Percentiles rank a stretch among this genome's conserved stretches.
Evolutionary conservation across 75 land plant species (phyloP).

Genomic region (Cunninghamia lanceolata): DNA sequence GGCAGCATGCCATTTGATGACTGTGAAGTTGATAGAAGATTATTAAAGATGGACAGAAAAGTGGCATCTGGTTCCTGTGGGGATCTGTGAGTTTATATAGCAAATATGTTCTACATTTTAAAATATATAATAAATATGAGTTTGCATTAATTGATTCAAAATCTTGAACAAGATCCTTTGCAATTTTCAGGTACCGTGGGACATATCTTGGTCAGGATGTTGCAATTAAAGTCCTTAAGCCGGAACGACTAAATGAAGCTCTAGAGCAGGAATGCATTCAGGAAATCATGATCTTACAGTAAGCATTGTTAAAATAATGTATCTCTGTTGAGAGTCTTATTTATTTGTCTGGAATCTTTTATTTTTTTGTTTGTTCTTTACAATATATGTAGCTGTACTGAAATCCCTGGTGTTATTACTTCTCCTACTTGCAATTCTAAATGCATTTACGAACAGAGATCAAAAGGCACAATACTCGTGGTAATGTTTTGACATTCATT

Average conservation of each 20-base stretch:
- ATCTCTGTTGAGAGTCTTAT: neutral
- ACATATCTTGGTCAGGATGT: slow-evolving; percentile 73
- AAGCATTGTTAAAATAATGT: neutral
- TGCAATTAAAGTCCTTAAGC: slow-evolving; percentile 68
- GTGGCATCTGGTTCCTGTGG: slow-evolving; percentile 91
- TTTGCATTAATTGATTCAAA: neutral
- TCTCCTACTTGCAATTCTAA: neutral
- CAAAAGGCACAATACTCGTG: neutral
- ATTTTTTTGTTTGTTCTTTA: neutral
- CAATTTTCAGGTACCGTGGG: slow-evolving; percentile 56
- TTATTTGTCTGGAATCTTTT: neutral
- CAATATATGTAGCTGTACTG: neutral
- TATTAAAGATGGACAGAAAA: slow-evolving; percentile 67
- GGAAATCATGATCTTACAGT: slow-evolving; percentile 72
- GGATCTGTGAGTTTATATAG: slow-evolving; percentile 70
- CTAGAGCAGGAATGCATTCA: slow-evolving; percentile 59
- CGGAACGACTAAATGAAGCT: slow-evolving; percentile 58
- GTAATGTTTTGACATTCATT: neutral
- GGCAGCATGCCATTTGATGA: slow-evolving; percentile 25
- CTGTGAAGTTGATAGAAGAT: slow-evolving; percentile 81
- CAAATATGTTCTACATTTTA: neutral
- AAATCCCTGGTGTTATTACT: neutral
- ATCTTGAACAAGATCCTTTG: neutral
- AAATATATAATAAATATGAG: too few relatives aligned
- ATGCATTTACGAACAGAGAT: neutral